A percentile compares a stretch with the other conserved stretches of the same genome.
Evolutionary conservation across 371 early-diverging fungal species (phyloP).

Genomic region (Dinochytrium kinnereticum): DNA sequence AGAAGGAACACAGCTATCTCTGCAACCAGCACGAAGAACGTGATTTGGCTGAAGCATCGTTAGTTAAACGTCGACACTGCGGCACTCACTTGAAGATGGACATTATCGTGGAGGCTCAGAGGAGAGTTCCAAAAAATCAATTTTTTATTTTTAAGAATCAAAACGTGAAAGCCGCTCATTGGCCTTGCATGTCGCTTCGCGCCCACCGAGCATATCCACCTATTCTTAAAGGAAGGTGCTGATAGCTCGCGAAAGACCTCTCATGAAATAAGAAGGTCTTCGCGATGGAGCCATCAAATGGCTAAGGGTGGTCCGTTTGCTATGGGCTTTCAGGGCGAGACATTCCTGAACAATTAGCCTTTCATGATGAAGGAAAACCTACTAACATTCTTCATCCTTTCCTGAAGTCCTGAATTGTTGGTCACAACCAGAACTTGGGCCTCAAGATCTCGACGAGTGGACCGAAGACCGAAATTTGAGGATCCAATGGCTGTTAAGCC

Average conservation of each 20-base stretch:
- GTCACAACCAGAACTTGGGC: constrained; percentile 81
- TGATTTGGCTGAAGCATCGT: constrained; percentile 38
- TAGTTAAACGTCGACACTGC: background rate
- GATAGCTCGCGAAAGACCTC: background rate
- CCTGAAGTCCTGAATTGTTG: constrained; percentile 59
- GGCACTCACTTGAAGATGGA: constrained; percentile 17
- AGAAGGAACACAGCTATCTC: constrained; percentile 43
- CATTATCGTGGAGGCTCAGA: constrained; percentile 5
- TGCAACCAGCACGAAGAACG: constrained; percentile 37
- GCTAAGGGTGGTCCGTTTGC: background rate
- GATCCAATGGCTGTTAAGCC: constrained; percentile 90
- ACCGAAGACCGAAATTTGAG: constrained; percentile 90
- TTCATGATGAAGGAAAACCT: background rate
- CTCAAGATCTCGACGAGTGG: constrained; percentile 88
- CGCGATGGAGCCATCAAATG: background rate
- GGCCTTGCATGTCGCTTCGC: no score
- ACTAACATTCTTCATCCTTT: constrained; percentile 63
- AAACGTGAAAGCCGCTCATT: no score
- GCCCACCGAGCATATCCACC: no score
- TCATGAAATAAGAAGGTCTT: background rate
- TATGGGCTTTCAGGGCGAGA: background rate
- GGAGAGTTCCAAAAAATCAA: no score
- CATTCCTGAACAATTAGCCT: background rate
- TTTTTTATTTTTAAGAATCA: no score
- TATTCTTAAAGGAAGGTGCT: background rate